Percentiles rank a stretch among this genome's conserved stretches.
Conservation (phyloP, 257 asterid genomes). For the Solanum neorickii region DNA sequence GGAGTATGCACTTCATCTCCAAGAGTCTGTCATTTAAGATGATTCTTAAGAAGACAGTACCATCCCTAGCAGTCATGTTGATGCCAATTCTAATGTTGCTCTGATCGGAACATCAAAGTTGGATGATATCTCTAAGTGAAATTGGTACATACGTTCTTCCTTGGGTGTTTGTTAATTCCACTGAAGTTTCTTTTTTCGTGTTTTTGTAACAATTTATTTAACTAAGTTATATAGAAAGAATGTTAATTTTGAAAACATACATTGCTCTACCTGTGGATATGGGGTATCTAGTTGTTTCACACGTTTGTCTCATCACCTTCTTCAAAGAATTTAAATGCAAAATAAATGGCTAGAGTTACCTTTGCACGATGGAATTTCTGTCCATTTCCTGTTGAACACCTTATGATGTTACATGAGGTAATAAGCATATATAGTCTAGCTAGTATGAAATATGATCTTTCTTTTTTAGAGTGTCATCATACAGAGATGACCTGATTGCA, state of each 20-base stretch:
- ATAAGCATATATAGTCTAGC: not conserved
- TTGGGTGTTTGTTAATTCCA: not conserved
- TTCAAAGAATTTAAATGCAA: not conserved
- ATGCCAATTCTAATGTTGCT: not conserved
- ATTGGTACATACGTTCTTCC: not conserved
- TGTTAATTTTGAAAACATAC: too few relatives aligned
- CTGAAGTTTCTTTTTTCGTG: too few relatives aligned
- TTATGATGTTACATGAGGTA: not conserved
- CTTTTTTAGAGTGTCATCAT: not conserved
- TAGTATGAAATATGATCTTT: not conserved
- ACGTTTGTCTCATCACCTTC: not conserved
- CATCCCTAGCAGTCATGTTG: not conserved
- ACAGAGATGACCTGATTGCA: not conserved
- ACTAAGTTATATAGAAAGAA: not conserved
- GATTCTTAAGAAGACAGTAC: not conserved
- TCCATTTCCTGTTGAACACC: not conserved
- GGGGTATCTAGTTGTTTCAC: not conserved
- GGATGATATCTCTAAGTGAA: not conserved
- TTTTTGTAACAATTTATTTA: too few relatives aligned
- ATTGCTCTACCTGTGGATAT: not conserved
- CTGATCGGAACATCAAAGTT: not conserved
- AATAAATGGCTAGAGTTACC: not conserved
- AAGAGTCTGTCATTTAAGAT: not conserved
- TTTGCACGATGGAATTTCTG: not conserved
- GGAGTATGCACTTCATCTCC: not conserved